These are phyloP conservation scores for Dichotomopilus funicola DNA, from an alignment of 2,329 filamentous ascomycete species.

Conservation along the genomic window DNA sequence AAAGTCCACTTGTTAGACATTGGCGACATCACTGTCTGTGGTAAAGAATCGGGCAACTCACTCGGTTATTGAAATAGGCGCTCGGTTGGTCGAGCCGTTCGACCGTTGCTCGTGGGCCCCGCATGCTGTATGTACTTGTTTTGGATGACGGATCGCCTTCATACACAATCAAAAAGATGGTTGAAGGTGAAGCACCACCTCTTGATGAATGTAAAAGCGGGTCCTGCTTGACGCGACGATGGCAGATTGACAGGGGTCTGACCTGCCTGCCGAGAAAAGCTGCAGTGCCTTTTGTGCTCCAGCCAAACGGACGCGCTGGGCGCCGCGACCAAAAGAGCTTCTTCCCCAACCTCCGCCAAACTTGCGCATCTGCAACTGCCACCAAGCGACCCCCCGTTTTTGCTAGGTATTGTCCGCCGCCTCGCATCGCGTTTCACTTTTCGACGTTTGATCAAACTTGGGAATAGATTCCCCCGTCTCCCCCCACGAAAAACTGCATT, in stretches of 20 bases:
- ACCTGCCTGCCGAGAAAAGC: constrained; percentile 8
- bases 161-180: neutral
- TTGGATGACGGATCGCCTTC: too few relatives aligned
- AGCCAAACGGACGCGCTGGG: constrained; percentile 6
- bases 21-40: neutral
- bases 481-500: neutral
- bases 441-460: neutral
- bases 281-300: neutral
- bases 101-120: constrained; percentile 60
- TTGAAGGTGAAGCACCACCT: neutral
- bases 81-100: constrained; percentile 91
- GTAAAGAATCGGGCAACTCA: constrained; percentile 35
- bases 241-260: neutral
- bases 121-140: constrained; percentile 15
- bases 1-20: constrained; percentile 7
- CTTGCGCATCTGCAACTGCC: neutral
- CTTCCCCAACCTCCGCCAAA: constrained; percentile 9
- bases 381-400: neutral
- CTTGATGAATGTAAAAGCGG: neutral
- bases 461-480: neutral
- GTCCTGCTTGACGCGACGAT: neutral
- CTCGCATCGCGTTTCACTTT: neutral
- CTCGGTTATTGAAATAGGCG: constrained; percentile 83
- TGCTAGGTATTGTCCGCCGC: neutral
- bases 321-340: neutral